Percentiles rank a stretch among this genome's conserved stretches.
Evolutionary conservation across 2,329 filamentous ascomycete species (phyloP).

Genomic region (Penicillium sp.): DNA sequence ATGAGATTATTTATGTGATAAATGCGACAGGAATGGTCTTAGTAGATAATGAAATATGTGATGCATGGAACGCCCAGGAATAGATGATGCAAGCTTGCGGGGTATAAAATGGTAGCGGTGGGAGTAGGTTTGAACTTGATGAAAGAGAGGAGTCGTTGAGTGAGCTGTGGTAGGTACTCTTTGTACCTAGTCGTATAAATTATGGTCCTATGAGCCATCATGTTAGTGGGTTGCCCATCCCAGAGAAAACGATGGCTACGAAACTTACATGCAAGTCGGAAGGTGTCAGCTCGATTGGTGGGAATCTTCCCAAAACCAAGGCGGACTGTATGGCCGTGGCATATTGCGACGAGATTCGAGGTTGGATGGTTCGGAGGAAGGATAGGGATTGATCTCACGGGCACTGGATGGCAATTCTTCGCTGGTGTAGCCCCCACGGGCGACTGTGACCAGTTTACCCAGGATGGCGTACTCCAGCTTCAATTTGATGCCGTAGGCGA

Average conservation of each 20-base stretch:
- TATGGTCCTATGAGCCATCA: too few species aligned
- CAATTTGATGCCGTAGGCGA: conserved; percentile 45
- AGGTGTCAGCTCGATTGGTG: conserved; percentile 1
- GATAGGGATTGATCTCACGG: conserved; percentile 12
- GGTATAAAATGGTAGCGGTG: not conserved
- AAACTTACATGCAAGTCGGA: too few species aligned
- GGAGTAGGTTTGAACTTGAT: too few species aligned
- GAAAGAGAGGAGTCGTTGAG: too few species aligned
- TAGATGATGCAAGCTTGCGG: not conserved
- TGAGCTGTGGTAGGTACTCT: too few species aligned
- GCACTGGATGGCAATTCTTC: conserved; percentile 17
- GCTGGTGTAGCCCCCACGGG: conserved; percentile 11
- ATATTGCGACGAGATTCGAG: not conserved
- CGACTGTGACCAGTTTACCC: conserved; percentile 44
- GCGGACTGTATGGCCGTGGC: conserved; percentile 11
- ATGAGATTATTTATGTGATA: not conserved
- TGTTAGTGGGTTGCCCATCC: too few species aligned
- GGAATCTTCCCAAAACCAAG: conserved; percentile 18
- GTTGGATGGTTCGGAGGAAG: conserved; percentile 2
- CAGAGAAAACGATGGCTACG: too few species aligned
- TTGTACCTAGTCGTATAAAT: too few species aligned
- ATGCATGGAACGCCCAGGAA: not conserved
- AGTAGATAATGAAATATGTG: not conserved
- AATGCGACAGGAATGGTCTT: not conserved
- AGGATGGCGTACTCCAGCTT: conserved; percentile 62